phyloP scores from a whole-genome alignment of 2,329 filamentous ascomycete genomes.

The Lasiodiplodia citricola region DNA sequence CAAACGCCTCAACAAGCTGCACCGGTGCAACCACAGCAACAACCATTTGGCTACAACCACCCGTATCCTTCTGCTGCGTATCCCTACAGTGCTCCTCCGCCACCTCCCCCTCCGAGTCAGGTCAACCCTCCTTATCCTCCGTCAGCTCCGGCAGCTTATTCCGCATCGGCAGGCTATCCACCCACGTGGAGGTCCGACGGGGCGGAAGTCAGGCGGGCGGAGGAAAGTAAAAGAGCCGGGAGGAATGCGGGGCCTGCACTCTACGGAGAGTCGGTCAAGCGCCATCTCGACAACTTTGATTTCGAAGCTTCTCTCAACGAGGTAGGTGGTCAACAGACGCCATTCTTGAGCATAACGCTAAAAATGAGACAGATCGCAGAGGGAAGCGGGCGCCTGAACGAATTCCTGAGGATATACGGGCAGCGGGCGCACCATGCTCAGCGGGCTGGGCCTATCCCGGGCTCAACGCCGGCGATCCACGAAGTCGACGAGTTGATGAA shows the following conservation, averaged over 20 bases:
- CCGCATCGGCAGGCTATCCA: slow-evolving; percentile 45
- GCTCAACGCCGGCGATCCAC: slow-evolving; percentile 55
- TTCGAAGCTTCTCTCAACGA: slow-evolving; percentile 59
- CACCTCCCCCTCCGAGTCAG: slow-evolving; percentile 36
- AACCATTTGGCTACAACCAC: slow-evolving; percentile 45
- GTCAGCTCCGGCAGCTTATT: slow-evolving; percentile 45
- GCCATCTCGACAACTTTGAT: slow-evolving; percentile 68
- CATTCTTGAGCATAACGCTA: neutral
- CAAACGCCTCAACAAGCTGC: slow-evolving; percentile 42
- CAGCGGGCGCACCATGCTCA: slow-evolving; percentile 58
- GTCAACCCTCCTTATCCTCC: slow-evolving; percentile 48
- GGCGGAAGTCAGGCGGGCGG: slow-evolving; percentile 37
- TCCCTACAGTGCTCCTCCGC: slow-evolving; percentile 43
- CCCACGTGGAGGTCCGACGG: slow-evolving; percentile 46
- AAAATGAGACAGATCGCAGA: slow-evolving; percentile 48
- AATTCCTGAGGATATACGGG: slow-evolving; percentile 58
- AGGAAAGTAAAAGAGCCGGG: slow-evolving; percentile 45
- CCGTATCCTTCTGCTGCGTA: slow-evolving; percentile 37
- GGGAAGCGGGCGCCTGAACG: slow-evolving; percentile 49
- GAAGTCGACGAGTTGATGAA: slow-evolving; percentile 60
- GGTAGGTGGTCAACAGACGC: slow-evolving; percentile 35
- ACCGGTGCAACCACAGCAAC: slow-evolving; percentile 41
- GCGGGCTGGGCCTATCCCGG: slow-evolving; percentile 52
- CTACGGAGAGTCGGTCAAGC: slow-evolving; percentile 61
- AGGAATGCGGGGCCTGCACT: slow-evolving; percentile 38